phyloP scores from a whole-genome alignment of 2,329 filamentous ascomycete genomes.

The Stagonosporopsis rhizophila region DNA sequence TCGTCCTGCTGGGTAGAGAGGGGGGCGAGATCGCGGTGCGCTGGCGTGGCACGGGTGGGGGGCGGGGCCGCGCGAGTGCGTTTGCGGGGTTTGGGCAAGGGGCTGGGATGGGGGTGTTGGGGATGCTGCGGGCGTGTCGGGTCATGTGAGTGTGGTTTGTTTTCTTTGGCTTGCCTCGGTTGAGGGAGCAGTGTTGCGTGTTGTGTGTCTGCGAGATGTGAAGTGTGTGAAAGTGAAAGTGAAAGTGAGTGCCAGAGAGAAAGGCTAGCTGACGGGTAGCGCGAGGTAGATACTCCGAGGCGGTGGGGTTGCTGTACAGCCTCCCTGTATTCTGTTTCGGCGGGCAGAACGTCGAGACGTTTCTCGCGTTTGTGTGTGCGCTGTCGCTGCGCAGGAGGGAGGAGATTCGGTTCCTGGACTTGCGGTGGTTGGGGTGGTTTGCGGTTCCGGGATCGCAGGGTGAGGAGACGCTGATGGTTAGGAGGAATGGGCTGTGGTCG shows the following conservation, averaged over 20 bases:
- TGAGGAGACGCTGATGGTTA: background rate
- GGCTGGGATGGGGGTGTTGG: background rate
- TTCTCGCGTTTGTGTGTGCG: background rate
- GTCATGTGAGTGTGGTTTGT: background rate
- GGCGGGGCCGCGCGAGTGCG: conserved; percentile 4
- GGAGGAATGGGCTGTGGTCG: background rate
- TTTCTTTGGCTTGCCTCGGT: background rate
- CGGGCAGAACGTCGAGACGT: conserved; percentile 1
- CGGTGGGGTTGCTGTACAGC: conserved; percentile 2
- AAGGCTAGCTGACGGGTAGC: too few species aligned
- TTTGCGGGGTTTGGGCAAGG: background rate
- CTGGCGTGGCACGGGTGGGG: background rate
- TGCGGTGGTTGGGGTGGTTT: background rate
- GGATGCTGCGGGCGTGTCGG: conserved; percentile 1
- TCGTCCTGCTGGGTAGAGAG: background rate
- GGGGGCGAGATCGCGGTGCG: background rate
- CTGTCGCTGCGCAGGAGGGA: background rate
- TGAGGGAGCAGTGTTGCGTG: too few species aligned
- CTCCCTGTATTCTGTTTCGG: conserved; percentile 1
- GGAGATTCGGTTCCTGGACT: background rate
- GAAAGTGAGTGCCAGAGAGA: too few species aligned
- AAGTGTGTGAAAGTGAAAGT: too few species aligned
- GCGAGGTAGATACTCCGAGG: conserved; percentile 2
- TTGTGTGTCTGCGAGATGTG: too few species aligned
- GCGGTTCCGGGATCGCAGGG: too few species aligned